These are phyloP conservation scores for Tulasnella sp. DNA, from an alignment of 768 basidiomycete species.

Conservation along the genomic window DNA sequence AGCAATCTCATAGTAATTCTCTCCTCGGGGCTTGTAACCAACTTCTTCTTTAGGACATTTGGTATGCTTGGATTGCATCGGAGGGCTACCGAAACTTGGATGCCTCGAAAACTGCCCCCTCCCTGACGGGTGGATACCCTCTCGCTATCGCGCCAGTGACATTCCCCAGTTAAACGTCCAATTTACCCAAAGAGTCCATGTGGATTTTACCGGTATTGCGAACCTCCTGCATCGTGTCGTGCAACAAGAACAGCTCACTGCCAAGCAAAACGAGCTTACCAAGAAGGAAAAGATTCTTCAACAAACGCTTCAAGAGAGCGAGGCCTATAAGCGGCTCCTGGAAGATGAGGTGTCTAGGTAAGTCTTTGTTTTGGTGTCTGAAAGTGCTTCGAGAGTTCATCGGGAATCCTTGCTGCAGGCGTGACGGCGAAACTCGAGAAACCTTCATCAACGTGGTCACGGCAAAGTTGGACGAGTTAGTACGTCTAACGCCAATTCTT, in stretches of 20 bases:
- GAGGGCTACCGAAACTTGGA: background rate
- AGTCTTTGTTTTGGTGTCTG: background rate
- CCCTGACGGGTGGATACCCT: background rate
- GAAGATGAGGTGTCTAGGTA: background rate
- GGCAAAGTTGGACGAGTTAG: background rate
- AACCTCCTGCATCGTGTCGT: background rate
- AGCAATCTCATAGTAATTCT: background rate
- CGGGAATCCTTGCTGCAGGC: background rate
- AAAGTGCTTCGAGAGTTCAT: background rate
- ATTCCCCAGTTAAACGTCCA: background rate
- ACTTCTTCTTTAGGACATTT: background rate
- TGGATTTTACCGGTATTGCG: background rate
- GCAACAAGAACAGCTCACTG: too few relatives aligned
- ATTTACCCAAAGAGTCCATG: background rate
- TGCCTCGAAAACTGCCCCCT: background rate
- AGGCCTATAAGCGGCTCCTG: background rate
- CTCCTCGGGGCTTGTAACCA: background rate
- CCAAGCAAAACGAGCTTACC: background rate
- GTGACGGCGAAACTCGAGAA: background rate
- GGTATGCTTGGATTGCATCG: background rate
- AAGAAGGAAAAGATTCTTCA: background rate
- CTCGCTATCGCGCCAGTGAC: background rate
- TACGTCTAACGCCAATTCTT: background rate
- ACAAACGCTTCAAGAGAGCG: background rate
- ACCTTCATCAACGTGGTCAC: background rate